Base-by-base conservation (phyloP, 2,329 filamentous ascomycete genomes). In the Cordyceps cateniannulata region DNA sequence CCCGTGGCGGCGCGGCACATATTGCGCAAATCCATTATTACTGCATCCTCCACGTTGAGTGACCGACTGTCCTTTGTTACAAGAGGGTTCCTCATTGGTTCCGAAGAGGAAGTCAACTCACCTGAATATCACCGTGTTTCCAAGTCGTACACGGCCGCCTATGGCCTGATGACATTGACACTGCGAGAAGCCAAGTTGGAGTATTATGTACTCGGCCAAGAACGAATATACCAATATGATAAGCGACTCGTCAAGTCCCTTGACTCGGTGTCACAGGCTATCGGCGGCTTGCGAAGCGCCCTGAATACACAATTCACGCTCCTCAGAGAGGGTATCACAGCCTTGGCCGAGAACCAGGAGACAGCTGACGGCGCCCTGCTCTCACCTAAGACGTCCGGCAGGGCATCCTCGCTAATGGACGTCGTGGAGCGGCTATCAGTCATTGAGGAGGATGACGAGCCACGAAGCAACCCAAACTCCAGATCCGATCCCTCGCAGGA, bases 211-310 rank as follows among this genome's bases (percentile, higher is more conserved):
- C 73, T 91, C 5, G 93, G 93, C 1, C 87, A 85, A 3, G 93
- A 96, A 71, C 82, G 82, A 60, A 83, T 93, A 63, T 96, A 96
- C 71, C 81, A 82, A 42, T 81, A 96, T 3, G 90, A 97, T 68
- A 87, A 88, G 65, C 86, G 84, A 25, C 81, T 98, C 4, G 89
- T 93, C 49, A 88, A 91, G 69, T 93, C 90, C 65, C 84, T 98
- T 68, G 91, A 96, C 71, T 86, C 85, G 51, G 81, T 98, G 29
- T 87, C 91, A 5, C 93, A 97, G 71, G 92, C 91, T 65, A 88
- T 97, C 65, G 93, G 93, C 71, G 95, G 93, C 8, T 77, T 99
- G 68, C 84, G 92, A 65, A 96, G 92, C 77, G 92, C 95, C 38
- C 90, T 95, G 27, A 84, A 89, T 62, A 93, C 92, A 24, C 93